Conservation (phyloP, 352 stramenopile genomes). For the Globisporangium middletonii region DNA sequence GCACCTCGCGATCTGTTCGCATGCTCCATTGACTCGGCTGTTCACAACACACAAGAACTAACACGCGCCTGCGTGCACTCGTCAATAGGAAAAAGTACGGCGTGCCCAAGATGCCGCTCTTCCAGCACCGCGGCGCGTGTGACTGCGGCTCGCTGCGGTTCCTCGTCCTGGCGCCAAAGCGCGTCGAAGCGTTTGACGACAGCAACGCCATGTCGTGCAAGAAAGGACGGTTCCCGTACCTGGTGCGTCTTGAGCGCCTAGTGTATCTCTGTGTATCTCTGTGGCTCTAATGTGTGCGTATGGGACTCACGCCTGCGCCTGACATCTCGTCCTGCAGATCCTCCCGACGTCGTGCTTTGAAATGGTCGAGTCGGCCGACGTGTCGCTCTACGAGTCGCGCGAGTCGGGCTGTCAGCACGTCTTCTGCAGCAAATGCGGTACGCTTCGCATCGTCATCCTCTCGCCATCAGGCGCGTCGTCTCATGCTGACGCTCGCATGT, state of each 20-base stretch:
- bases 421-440: slow-evolving; percentile 77
- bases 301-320: neutral
- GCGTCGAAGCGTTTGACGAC: slow-evolving; percentile 77
- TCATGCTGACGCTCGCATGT: neutral
- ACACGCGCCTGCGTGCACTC: neutral
- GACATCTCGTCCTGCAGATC: slow-evolving; percentile 25
- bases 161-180: slow-evolving; percentile 63
- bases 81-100: slow-evolving; percentile 65
- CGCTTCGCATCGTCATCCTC: slow-evolving; percentile 2
- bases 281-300: too few relatives aligned
- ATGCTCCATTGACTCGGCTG: neutral
- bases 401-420: slow-evolving; percentile 64
- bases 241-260: slow-evolving; percentile 24
- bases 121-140: slow-evolving; percentile 67
- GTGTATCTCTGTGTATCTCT: neutral
- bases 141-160: slow-evolving; percentile 69
- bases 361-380: slow-evolving; percentile 57
- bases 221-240: slow-evolving; percentile 70
- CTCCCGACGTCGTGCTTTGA: slow-evolving; percentile 72
- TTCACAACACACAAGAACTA: neutral
- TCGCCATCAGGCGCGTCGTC: neutral
- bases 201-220: slow-evolving; percentile 81
- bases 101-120: slow-evolving; percentile 59
- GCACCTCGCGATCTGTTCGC: neutral
- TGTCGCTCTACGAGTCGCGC: slow-evolving; percentile 73